Evolutionary conservation across 2,329 filamentous ascomycete genomes (phyloP), one percentile per base, ranked within the genome.

Genomic region (Atkinsonella hypoxylon): DNA sequence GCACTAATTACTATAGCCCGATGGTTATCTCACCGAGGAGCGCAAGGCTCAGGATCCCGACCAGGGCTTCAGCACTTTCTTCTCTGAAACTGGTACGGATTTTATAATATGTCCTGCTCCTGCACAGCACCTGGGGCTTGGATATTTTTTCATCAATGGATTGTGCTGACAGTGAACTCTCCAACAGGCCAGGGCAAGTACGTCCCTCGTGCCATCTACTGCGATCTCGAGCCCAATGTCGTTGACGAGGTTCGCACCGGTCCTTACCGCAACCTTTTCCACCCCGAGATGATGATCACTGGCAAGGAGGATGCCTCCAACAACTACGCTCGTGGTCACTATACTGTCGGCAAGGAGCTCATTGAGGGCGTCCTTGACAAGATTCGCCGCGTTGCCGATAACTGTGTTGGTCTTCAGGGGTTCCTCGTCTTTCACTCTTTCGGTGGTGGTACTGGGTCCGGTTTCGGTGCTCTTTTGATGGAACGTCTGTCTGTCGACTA

Each of bases 391-490:
- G 90, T 97, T 62, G 91, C 93, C 72, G 90, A 98, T 73, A 94
- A 93, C 82, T 98, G 93, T 74, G 85, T 87, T 62, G 91, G 90
- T 75, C 89, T 98, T 53, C 93, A 98, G 73, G 93, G 93, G 67
- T 98, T 98, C 85, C 81, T 97, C 60, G 90, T 98, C 67, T 97
- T 97, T 87, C 93, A 98, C 85, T 97, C 91, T 54, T 97, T 98
- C 70, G 93, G 93, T 75, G 93, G 93, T 74, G 93, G 93, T 78
- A 98, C 93, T 62, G 93, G 93, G 65, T 98, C 93, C 63, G 93
- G 93, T 68, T 98, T 98, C 72, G 93, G 93, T 75, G 93, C 93
- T 64, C 83, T 98, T 61, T 79, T 98, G 63, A 95, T 98, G 89
- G 93, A 98, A 79, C 91, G 93, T 69, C 83, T 98, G 56, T 97